Base-by-base conservation (phyloP, 306 rosid species). In the Pyrus pyrifolia region DNA sequence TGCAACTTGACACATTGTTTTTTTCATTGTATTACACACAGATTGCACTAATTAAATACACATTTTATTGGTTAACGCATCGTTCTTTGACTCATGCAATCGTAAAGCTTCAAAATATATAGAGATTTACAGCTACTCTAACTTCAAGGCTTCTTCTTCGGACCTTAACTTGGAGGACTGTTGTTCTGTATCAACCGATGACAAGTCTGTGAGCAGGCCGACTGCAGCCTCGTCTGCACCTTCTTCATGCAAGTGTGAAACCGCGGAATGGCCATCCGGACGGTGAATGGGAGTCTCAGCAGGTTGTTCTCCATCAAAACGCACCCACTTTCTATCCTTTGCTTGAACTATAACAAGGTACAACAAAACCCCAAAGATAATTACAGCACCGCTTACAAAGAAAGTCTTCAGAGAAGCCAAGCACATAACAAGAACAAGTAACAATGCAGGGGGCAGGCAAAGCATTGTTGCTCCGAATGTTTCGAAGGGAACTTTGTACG, bases 371-470 rank as follows among this genome's bases (percentile, higher is more conserved):
- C 98, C 98, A 6, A 84, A 21, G 13, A 73, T 58, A 70, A 90
- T 78, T 11, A 89, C 87, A 10, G 85, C 80, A 60, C 92, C 89
- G 73, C 89, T 89, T 31, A 90, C 86, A 46, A 94, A 19, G 76
- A 90, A 85, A 2, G 98, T 94, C 75, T 76, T 80, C 63, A 68
- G 69, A 71, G 98, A 85, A 83, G 98, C 98, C 83, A 94, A 78
- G 70, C 91, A 89, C 90, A 94, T 94, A 19, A 94, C 98, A 73
- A 94, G 88, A 69, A 92, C 52, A 79, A 94, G 97, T 84, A 92
- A 68, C 27, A 86, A 67, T 30, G 95, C 55, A 38, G 98, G 89
- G 73, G 96, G 97, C 49, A 94, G 25, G 65, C 98, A 92, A 71
- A 94, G 87, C 93, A 92, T 79, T 10, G 67, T 71, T 17, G 73